Evolutionary conservation across 2,329 filamentous ascomycete genomes (phyloP), one percentile per base, ranked within the genome.

Genomic region (Alternaria sp.): DNA sequence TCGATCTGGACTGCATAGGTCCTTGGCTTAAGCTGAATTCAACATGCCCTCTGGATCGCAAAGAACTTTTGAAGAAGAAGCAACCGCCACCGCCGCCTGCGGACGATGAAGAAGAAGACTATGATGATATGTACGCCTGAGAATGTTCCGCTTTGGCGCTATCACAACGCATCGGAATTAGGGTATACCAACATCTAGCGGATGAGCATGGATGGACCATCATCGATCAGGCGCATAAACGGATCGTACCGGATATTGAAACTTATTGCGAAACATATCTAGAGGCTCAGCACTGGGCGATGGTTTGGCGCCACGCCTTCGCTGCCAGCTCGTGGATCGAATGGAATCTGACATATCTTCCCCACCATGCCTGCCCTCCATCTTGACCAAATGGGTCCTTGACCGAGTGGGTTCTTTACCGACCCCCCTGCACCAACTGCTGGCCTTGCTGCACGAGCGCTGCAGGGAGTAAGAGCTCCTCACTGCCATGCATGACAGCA

Each of bases 21-120:
- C 87, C 88, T 0, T 90, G 88, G 88, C 76, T 90, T 64, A 84
- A 88, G 65, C 79, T 90, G 57, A 86, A 88, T 64, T 85, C 86
- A 9, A 89, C 87, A 20, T 90, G 87, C 77, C 87, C 87, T 18
- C 79, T 90, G 49, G 87, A 89, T 72, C 82, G 88, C 52, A 82
- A 84, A 71, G 84, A 86, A 72, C 80, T 90, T 60, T 79, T 85
- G 18, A 87, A 88, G 78, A 82, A 76, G 65, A 85, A 78, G 77
- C 82, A 75, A 54, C 71, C 76, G 16, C 75, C 73, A 1, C 70
- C 72, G 16, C 74, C 80, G 77, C 75, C 85, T 80, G 77, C 81
- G 67, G 78, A 85, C 69, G 80, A 87, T 62, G 81, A 84, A 62
- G 82, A 85, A 62, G 82, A 81, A 66, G 82, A 85, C 59, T 84